phyloP scores from a whole-genome alignment of 176 grass and related monocot genomes.

The Juncus effusus region DNA sequence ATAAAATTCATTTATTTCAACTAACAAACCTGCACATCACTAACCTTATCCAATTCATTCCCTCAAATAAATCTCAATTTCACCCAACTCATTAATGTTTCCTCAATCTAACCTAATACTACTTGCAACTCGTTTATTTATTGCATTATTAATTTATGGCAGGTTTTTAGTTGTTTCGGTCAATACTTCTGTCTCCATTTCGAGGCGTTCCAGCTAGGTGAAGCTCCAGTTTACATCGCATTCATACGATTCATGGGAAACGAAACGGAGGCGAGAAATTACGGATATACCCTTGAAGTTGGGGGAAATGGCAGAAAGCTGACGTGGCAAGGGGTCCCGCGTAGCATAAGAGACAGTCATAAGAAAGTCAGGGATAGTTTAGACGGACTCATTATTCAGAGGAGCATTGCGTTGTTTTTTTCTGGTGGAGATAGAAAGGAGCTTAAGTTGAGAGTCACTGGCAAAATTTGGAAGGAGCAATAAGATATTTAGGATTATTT shows the following conservation, averaged over 20 bases:
- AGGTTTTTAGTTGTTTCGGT: conserved; percentile 98
- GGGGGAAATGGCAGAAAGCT: conserved; percentile 82
- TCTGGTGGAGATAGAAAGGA: conserved; percentile 86
- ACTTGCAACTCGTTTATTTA: no score
- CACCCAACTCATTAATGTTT: no score
- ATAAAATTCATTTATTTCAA: no score
- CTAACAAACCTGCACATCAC: no score
- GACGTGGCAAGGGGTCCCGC: conserved; percentile 90
- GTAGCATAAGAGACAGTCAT: conserved; percentile 95
- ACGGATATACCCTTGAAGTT: conserved; percentile 93
- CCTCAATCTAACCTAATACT: no score
- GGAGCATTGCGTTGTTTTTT: conserved; percentile 95
- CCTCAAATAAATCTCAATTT: no score
- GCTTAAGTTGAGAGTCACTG: conserved; percentile 83
- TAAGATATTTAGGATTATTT: conserved; percentile 21
- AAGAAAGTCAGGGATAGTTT: conserved; percentile 90
- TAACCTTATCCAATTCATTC: no score
- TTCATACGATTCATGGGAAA: conserved; percentile 96
- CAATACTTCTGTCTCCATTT: conserved; percentile 97
- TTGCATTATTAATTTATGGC: neutral
- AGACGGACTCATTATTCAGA: conserved; percentile 91
- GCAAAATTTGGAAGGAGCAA: conserved; percentile 91
- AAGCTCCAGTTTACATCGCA: conserved; percentile 81
- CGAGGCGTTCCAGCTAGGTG: conserved; percentile 85
- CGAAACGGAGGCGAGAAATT: conserved; percentile 79